Base-by-base conservation (phyloP, 192 early-diverging fungal species). In the Mortierella hygrophila region DNA sequence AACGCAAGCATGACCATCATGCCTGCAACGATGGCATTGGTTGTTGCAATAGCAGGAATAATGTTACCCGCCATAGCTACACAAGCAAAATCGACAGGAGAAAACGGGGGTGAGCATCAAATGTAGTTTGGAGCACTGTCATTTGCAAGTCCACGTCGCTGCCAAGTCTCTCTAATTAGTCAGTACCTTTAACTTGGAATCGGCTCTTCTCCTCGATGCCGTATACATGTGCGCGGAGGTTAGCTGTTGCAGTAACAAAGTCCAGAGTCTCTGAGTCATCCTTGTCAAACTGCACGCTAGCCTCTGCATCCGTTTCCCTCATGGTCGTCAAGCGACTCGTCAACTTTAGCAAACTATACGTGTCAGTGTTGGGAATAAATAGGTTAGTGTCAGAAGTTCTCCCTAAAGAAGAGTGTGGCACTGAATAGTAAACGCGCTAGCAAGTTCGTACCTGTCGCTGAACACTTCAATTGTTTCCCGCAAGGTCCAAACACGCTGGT, bases 51-150 rank as follows among this genome's bases (percentile, higher is more conserved):
- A 38, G 98, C 98, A 1, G 98, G 98, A 75, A 99, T 99, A 76
- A 99, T 99, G 81, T 98, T 98, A 70, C 98, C 98, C 9, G 99
- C 99, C 97, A 99, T 99, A 42, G 97, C 97, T 96, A 79, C 5
- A 89, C 20, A 15, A 29, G 8, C 10, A 37, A n/a, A 82, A 49
- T 38, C 5, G n/a, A 49, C 15, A 37, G 78, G 8, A 49, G 11
- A 15, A 42, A 75, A 40, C 38, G 38, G 70, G 46, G 47, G 83
- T 85, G 90, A 89, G 29, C 88, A 85, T 60, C 23, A 42, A n/a
- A 38, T 35, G 8, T 18, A 4, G 32, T 49, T 60, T 71, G 44
- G 57, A 20, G 0, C 10, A 37, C 54, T 20, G 29, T 29, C n/a
- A 9, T n/a, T 13, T 15, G 23, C 0, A 26, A 26, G 9, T 4